Conservation (phyloP, 768 basidiomycete genomes). For the Russula vinacea region DNA sequence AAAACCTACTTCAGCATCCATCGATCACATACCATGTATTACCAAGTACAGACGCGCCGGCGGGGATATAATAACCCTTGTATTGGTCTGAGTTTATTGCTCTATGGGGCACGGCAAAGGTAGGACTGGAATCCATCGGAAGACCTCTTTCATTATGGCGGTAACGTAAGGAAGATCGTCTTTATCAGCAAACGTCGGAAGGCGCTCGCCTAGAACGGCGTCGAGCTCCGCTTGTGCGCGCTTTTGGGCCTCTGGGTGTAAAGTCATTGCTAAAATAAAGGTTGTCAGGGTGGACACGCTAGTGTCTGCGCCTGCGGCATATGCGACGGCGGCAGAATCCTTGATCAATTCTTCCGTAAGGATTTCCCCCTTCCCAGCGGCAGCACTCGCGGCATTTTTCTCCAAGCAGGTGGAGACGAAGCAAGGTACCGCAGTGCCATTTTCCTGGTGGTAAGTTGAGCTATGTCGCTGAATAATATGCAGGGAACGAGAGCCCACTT, state of each 20-base stretch:
- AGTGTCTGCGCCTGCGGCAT: constrained; percentile 28
- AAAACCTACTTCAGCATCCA: background rate
- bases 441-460: constrained; percentile 3
- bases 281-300: constrained; percentile 25
- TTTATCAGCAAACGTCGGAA: constrained; percentile 30
- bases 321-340: constrained; percentile 27
- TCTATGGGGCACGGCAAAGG: constrained; percentile 31
- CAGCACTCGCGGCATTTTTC: constrained; percentile 17
- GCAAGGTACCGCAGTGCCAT: constrained; percentile 24
- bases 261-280: constrained; percentile 32
- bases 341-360: constrained; percentile 27
- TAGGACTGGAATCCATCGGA: constrained; percentile 31
- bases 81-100: constrained; percentile 31
- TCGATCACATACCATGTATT: constrained; percentile 24
- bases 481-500: background rate
- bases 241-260: constrained; percentile 32
- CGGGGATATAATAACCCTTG: constrained; percentile 34
- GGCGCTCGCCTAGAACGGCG: constrained; percentile 29
- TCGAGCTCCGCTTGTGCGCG: constrained; percentile 33
- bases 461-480: background rate
- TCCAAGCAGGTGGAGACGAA: constrained; percentile 25
- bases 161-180: constrained; percentile 27
- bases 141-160: constrained; percentile 29
- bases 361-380: constrained; percentile 22
- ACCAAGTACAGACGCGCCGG: constrained; percentile 31